Evolutionary conservation across 441 rosid genomes (phyloP), one percentile per base, ranked within the genome.

Genomic region (Erodium trifolium): DNA sequence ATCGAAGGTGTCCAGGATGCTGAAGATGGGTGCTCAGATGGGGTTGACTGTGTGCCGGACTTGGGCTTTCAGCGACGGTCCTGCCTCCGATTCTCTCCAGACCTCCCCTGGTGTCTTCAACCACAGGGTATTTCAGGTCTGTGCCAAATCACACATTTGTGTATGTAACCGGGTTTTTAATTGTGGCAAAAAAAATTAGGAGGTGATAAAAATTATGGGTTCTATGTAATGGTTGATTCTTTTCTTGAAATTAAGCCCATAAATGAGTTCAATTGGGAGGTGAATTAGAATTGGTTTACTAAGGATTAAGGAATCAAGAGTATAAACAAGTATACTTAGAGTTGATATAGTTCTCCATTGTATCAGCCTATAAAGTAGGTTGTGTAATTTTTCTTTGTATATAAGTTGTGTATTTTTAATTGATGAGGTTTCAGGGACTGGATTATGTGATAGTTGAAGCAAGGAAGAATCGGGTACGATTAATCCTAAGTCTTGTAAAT

Each of bases 21-120:
- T 81, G 41, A 70, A 69, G 51, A 71, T 19, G 45, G 84, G 84
- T 16, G 68, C 78, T 34, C 67, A 78, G 55, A 68, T 82, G 84
- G 85, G 88, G 57, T 49, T 84, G 83, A 82, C 76, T 23, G 83
- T 84, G 39, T 84, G 88, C 70, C 67, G 84, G 75, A 84, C 85
- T 57, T 82, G 88, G 88, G 88, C 85, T 57, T 82, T 84, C 71
- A 82, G 78, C 60, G 84, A 84, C 67, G 84, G 85, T 11, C 27
- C 37, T n/a, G 81, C 76, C 4, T 71, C 77, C 70, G 68, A 71
- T 69, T 64, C 77, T 7, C 35, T 84, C 72, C 88, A 84, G 81
- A 67, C 74, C 57, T 77, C 78, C 41, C 88, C 86, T 23, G 86
- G 86, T 55, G 71, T 76, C 29, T 81, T 81, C 69, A 77, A 76